Base-by-base conservation (phyloP, 495 filamentous ascomycete species). In the Podospora conica region DNA sequence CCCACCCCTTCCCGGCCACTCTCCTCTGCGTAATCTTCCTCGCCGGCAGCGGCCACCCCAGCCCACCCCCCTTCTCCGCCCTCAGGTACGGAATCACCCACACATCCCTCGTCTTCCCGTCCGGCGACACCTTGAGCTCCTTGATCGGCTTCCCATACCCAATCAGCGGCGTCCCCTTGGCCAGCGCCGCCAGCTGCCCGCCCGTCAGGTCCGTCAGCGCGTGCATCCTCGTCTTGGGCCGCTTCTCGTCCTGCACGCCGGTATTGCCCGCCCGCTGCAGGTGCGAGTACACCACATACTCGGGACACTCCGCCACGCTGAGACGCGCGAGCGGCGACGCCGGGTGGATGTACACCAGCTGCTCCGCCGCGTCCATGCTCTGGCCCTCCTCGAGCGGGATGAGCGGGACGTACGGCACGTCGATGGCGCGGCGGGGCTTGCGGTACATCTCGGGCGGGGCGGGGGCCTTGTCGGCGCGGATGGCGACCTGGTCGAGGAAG, bases 401-500 rank as follows among this genome's bases (percentile, higher is more conserved):
- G 20, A 99, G 87, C 0, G 96, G 92, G 3, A 96, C 69, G 75
- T 97, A 99, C 3, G 94, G 90, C 3, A 97, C 89, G 72, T 97
- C 91, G 60, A 91, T 92, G 1, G 93, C 91, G 56, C 90, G 85
- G 56, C 85, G 88, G 0, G 92, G 91, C 40, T 90, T 91, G 21
- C 91, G 83, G 5, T 81, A 74, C 65, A 86, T 81, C 63, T 90
- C 88, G 3, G 90, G 90, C 1, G 92, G 90, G 20, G 82, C 82
- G 4, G 92, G 90, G 0, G 90, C 81, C 10, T 94, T 81, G 74
- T 98, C 93, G 3, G 92, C 92, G 66, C 95, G 91, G 72, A 98
- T 94, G 60, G 96, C 96, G 59, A 99, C 84, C 65, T 97, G 90
- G 79, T 98, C 96, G 68, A 99, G 88, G 80, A 97, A 99, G 3